Evolutionary conservation across 2,329 filamentous ascomycete genomes (phyloP), one percentile per base, ranked within the genome.

Genomic region (Talaromyces sp.): DNA sequence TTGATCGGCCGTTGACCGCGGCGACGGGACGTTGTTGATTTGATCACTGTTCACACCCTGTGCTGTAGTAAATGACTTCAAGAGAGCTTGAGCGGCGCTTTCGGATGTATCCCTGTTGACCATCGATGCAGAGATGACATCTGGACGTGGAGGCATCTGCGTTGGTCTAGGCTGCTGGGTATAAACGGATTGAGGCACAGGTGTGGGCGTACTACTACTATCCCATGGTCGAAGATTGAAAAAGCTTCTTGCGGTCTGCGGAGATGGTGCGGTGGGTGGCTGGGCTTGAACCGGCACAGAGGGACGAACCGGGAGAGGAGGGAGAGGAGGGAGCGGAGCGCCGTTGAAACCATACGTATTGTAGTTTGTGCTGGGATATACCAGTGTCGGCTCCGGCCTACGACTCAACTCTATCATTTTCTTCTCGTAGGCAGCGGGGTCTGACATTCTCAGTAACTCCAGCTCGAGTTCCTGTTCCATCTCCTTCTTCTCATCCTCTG

Each of bases 401-500:
- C 15, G 56, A 45, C 15, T 38, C 13, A 38, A 36, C 49, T 47
- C 61, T 10, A 58, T 47, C 31, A 75, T 63, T 61, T 70, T 69
- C 49, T 65, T 68, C n/a, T 68, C 61, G 63, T 74, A 79, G 1
- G 74, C 77, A 3, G 27, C 71, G 13, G 76, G 78, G 63, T 82
- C 70, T 7, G 72, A 75, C 54, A 78, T 75, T 64, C 72, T 74
- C 10, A 82, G 72, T 29, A 71, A 73, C 65, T 81, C 75, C 45
- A 83, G 76, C 38, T 74, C 71, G 6, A 82, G 68, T 58, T 82
- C 74, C 47, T 79, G 69, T 36, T 84, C 80, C 0, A 86, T 86
- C 54, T 88, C 84, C 51, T 77, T 79, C 10, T 81, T 74, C 68
- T 93, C 90, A 61, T 90, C 86, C 0, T 81, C 79, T 0, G 87